Evolutionary conservation across 1,139 yeast species (phyloP), one percentile per base, ranked within the genome.

Genomic region (Blastobotrys petasosporus): DNA sequence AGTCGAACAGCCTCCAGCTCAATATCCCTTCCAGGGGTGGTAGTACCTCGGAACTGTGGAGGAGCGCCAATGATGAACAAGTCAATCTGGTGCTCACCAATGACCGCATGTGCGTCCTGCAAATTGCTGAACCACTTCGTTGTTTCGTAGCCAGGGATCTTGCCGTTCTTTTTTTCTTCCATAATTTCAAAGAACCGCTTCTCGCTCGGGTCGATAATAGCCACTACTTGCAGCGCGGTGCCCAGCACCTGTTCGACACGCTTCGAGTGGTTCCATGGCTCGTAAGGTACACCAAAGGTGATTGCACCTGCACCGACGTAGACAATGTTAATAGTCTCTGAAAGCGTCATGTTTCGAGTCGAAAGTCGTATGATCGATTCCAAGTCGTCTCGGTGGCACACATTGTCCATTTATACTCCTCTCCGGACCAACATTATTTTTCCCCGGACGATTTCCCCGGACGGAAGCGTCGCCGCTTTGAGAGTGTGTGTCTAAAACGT

Each of bases 1-100:
- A 39, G 39, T 28, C 38, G 37, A 28, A 46, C 34, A 11, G 51
- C 30, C 39, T 50, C 45, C n/a, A 51, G 25, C 35, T 54, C 58
- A 15, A 54, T 41, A 38, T 54, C 49, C 15, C 52, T 45, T 8
- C 54, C 54, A 3, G 45, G 38, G 2, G 37, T 32, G 3, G 53
- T 49, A 12, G 56, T 53, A 8, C 58, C 58, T 20, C 55, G 53
- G 47, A 41, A 54, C 23, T 48, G 47, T 5, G 58, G 58, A 2
- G 58, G 58, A 3, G 54, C 50, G 6, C 56, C 57, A 23, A 53
- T 41, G 34, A 54, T 45, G 31, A 54, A 44, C 8, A 54, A 46
- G 36, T 53, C 52, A 13, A 55, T 48, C 10, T 42, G 35, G 20
- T 40, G 29, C 29, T 35, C 32, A 12, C 31, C 32, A 29, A 54